These are phyloP conservation scores for Ulvella scutata DNA, from an alignment of 139 green algal genomes.

Conservation along the genomic window DNA sequence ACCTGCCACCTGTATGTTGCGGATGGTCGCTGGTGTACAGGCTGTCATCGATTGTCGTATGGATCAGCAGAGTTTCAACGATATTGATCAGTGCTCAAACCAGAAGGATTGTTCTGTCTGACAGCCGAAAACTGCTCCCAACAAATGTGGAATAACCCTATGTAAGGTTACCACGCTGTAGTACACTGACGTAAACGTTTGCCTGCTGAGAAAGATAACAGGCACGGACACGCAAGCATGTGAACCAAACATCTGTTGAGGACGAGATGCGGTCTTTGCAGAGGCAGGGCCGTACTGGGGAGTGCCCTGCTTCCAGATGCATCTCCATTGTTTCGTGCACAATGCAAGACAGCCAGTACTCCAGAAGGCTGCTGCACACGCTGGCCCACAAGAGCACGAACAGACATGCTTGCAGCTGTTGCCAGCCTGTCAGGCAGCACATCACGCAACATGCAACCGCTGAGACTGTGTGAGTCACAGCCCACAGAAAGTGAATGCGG, in stretches of 20 bases:
- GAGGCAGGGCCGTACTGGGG: neutral
- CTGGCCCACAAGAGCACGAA: neutral
- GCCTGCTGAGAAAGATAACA: neutral
- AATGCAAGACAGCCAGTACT: neutral
- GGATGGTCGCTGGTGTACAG: no score
- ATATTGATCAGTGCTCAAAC: neutral
- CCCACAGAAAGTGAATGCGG: neutral
- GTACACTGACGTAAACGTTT: neutral
- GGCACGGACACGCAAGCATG: neutral
- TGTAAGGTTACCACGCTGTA: neutral
- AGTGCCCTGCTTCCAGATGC: neutral
- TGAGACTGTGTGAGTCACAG: neutral
- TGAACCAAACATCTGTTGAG: neutral
- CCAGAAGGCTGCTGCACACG: neutral
- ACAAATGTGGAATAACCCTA: neutral
- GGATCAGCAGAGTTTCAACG: neutral
- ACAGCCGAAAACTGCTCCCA: no score
- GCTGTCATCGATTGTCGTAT: no score
- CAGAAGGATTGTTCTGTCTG: neutral
- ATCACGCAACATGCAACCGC: neutral
- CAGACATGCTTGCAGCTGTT: neutral
- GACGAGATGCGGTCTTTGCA: neutral
- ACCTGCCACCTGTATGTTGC: neutral
- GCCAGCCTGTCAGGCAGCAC: neutral
- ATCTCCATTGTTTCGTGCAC: neutral